These are phyloP conservation scores for Saturnispora sanitii DNA, from an alignment of 805 yeast species.

Conservation along the genomic window DNA sequence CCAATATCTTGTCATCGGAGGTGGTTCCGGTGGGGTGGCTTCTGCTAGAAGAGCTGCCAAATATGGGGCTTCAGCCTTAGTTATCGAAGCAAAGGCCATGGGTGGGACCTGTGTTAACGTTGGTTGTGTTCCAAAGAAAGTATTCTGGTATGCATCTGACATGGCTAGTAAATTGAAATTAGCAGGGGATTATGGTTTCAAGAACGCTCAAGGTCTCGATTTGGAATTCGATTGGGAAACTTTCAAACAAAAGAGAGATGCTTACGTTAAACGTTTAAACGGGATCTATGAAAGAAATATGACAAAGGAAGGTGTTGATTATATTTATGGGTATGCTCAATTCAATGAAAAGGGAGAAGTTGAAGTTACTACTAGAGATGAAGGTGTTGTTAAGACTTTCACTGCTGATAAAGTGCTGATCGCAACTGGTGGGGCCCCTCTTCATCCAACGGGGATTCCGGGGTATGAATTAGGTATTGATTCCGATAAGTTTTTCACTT, in stretches of 20 bases:
- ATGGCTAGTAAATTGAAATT: constrained; percentile 65
- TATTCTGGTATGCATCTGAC: constrained; percentile 97
- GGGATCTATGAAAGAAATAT: constrained; percentile 89
- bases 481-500: constrained; percentile 84
- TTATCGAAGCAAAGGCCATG: constrained; percentile 71
- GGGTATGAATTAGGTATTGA: constrained; percentile 80
- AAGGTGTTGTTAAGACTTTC: constrained; percentile 39
- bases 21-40: constrained; percentile 99
- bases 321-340: constrained; percentile 75
- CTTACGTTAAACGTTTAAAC: constrained; percentile 76
- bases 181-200: constrained; percentile 77
- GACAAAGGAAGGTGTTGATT: constrained; percentile 81
- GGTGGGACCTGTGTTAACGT: constrained; percentile 96
- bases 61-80: constrained; percentile 79
- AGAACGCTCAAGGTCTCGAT: constrained; percentile 52
- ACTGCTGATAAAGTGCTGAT: constrained; percentile 77
- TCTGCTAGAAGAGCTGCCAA: constrained; percentile 93
- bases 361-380: constrained; percentile 65
- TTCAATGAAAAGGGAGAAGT: constrained; percentile 64
- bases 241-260: constrained; percentile 84
- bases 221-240: constrained; percentile 86
- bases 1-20: constrained; percentile 93
- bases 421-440: constrained; percentile 90
- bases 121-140: constrained; percentile 98
- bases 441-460: constrained; percentile 56